Evolutionary conservation across 139 green algal genomes (phyloP), one percentile per base, ranked within the genome.

Genomic region (Ulvella scutata): DNA sequence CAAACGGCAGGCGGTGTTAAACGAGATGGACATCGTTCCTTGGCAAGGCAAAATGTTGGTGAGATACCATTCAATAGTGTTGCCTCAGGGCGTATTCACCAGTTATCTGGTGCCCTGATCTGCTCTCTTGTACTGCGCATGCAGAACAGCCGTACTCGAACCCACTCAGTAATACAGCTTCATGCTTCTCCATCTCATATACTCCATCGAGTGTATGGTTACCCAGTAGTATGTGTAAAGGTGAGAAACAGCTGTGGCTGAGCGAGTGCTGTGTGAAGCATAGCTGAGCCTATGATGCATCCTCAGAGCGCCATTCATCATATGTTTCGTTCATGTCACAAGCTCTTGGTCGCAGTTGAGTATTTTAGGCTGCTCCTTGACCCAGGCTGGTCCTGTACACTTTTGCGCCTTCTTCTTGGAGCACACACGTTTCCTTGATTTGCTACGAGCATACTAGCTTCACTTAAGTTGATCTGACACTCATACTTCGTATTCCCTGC

Each of bases 1-100:
- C 4, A 75, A 78, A 37, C 81, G 92, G 36, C 87, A 88, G 79
- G 78, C 90, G 3, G 88, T 85, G 3, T 84, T 97, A 9, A 81
- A 89, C 29, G 62, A 21, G 1, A 79, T 95, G 1, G 85, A 85
- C 1, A 82, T 86, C 23, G 82, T 82, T 2, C 62, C 62, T 35
- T 91, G 87, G 80, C 35, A 20, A 23, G 21, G 77, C 36, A 76
- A 74, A 39, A 36, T 80, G 4, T 10, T 37, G 74, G 74, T 78
- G 29, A 62, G 72, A 38, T 4, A n/a, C 35, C 72, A 21, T 61
- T 1, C 37, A n/a, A 7, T 72, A 9, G 13, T 26, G 20, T 10
- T 26, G 40, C 17, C 17, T 59, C 40, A 59, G 17, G 40, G 40
- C 1, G 17, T 26, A 59, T 20, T 59, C 1, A 20, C 21, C 40